Base-by-base conservation (phyloP, 164 flowering plant genomes). In the Buxus sempervirens region DNA sequence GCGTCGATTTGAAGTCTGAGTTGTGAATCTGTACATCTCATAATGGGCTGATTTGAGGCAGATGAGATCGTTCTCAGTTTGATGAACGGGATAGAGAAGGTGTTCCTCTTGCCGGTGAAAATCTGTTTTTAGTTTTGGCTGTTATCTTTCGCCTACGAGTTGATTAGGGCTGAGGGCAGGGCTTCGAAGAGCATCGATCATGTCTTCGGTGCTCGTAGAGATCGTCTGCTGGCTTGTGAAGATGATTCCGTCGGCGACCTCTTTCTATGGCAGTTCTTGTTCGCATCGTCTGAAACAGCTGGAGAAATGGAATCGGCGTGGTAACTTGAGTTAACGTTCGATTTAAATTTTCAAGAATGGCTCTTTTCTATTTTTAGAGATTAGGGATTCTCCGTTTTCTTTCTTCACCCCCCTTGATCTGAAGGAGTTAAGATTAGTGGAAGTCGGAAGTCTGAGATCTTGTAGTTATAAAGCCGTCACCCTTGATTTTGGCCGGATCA, bases 261-360 rank as follows among this genome's bases (percentile, higher is more conserved):
- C 76, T 49, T 85, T 81, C 55, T 78, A 83, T 66, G 80, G 75
- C 26, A 81, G 86, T 45, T 88, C 82, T n/a, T 83, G 78, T 66
- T 83, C 85, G 60, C 88, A 88, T 83, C 98, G 94, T 81, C 81
- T 87, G 74, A 90, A 93, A 84, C 84, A 72, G 63, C 86, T 93
- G 23, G 82, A 89, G 54, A 93, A 90, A 73, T 70, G 90, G 73
- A 90, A 87, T 88, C 82, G 94, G 80, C 93, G 94, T 83, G 88
- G 91, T 87, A 91, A 87, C 88, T 84, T 87, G 78, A 93, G 97
- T 81, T 90, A 77, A 93, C 86, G 36, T 51, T 66, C 16, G 55
- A 23, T 48, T 65, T 69, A 28, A 36, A 41, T 32, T 3, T 32
- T 65, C 67, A 28, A 45, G 26, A 42, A 41, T 59, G 42, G 48